Conservation (phyloP, 2,329 filamentous ascomycete genomes). For the Lasiodiplodia hormozganensis region DNA sequence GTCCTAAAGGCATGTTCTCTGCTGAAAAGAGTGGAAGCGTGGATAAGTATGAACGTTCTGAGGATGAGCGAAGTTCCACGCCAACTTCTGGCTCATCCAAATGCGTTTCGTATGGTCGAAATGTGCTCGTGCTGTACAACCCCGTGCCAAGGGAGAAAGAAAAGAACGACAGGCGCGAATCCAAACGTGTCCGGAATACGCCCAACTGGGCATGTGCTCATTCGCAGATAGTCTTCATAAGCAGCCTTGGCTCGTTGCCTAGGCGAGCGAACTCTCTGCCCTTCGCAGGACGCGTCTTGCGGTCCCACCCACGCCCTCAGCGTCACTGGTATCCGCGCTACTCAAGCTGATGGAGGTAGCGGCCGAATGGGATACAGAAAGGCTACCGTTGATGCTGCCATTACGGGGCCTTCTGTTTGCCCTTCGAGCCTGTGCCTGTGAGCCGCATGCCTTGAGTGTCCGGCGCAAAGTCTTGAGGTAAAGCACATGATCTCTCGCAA, state of each 20-base stretch:
- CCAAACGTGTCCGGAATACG: conserved; percentile 16
- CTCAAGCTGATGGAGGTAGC: conserved; percentile 20
- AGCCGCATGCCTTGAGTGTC: conserved; percentile 22
- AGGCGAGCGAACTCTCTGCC: conserved; percentile 20
- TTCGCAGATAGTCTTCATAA: conserved; percentile 11
- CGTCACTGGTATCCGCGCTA: conserved; percentile 22
- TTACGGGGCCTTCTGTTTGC: conserved; percentile 17
- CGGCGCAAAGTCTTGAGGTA: conserved; percentile 26
- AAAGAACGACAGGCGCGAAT: conserved; percentile 11
- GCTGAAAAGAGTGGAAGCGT: conserved; percentile 3
- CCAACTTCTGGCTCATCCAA: conserved; percentile 15
- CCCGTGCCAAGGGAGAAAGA: background rate
- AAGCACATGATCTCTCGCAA: conserved; percentile 22
- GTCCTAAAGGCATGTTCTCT: background rate
- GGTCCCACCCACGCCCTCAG: conserved; percentile 16
- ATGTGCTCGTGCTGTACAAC: conserved; percentile 13
- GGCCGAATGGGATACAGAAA: background rate
- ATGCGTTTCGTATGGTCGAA: conserved; percentile 1
- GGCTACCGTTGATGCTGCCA: conserved; percentile 10
- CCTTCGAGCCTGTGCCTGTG: conserved; percentile 24
- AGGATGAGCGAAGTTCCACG: conserved; percentile 15
- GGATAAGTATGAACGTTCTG: background rate
- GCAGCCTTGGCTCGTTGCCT: background rate
- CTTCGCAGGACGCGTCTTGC: conserved; percentile 19
- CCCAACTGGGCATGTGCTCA: conserved; percentile 22